Base-by-base conservation (phyloP, 805 yeast species). In the Starmerella bombicola region DNA sequence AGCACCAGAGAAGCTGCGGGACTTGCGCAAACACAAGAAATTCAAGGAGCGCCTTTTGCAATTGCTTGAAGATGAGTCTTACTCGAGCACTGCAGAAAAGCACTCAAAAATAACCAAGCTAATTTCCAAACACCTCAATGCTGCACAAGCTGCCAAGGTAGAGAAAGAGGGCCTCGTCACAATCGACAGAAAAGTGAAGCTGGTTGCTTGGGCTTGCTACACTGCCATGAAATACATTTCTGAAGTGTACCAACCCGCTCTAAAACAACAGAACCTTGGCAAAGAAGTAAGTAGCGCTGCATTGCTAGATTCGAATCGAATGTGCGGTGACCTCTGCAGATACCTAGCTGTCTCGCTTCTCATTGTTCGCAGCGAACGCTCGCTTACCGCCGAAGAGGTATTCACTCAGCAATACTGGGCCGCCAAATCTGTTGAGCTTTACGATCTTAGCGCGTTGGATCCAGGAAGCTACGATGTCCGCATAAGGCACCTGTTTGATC, bases 181-280 rank as follows among this genome's bases (percentile, higher is more conserved):
- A 3, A 7, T 30, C 12, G 40, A 37, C 34, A 31, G 40, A 10
- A 13, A 15, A 25, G 33, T 37, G 10, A 37, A 37, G 34, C 23
- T 37, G 8, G 40, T 26, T 22, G 26, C 19, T 16, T 29, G 28
- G 20, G 29, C 34, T n/a, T 20, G 40, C 22, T 23, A 19, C 7
- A 4, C 9, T 17, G n/a, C 30, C 3, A 12, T 37, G 4, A n/a
- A 10, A 15, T 32, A 32, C 17, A 8, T 32, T 15, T 10, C 18
- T 32, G 26, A n/a, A 5, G 26, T 20, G 6, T 10, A 32, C 35
- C n/a, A 18, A 12, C 12, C 26, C 7, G 12, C 21, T n/a, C 12
- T 32, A 10, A n/a, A 19, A n/a, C 4, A 24, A 13, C 18, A 5
- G 16, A 18, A 20, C 22, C 13, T n/a, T 6, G 29, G 16, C 12